These are phyloP conservation scores for Peziza echinospora DNA, from an alignment of 495 filamentous ascomycete species.

Conservation along the genomic window DNA sequence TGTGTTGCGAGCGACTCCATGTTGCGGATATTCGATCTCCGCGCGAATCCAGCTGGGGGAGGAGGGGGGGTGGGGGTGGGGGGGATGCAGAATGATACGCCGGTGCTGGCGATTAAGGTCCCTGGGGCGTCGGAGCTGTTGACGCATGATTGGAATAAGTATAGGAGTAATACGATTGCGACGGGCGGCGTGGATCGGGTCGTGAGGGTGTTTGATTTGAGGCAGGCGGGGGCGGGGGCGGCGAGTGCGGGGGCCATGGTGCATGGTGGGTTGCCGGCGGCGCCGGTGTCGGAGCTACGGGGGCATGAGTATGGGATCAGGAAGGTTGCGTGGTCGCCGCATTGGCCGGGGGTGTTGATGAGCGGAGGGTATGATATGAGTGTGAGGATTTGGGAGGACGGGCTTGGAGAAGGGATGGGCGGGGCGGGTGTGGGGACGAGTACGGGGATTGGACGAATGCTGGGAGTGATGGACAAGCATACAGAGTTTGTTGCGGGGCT, in stretches of 20 bases:
- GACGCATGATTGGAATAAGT: conserved; percentile 99
- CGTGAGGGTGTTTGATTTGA: conserved; percentile 74
- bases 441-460: conserved; percentile 34
- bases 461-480: conserved; percentile 76
- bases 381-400: conserved; percentile 76
- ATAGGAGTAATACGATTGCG: conserved; percentile 59
- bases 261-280: conserved; percentile 30
- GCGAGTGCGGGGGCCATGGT: not conserved
- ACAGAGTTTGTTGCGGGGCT: conserved; percentile 95
- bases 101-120: conserved; percentile 4
- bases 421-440: conserved; percentile 19
- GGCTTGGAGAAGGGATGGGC: conserved; percentile 21
- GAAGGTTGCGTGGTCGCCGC: conserved; percentile 72
- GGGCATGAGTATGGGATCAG: conserved; percentile 86
- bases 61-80: no score
- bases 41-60: conserved; percentile 48
- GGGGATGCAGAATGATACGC: not conserved
- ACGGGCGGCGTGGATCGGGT: conserved; percentile 73
- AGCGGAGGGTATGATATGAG: conserved; percentile 97
- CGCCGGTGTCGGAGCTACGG: conserved; percentile 44
- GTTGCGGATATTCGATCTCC: conserved; percentile 71
- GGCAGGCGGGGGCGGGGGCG: conserved; percentile 15
- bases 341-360: conserved; percentile 62
- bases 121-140: conserved; percentile 45
- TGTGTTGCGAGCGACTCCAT: conserved; percentile 68